A percentile compares a stretch with the other conserved stretches of the same genome.
phyloP scores from a whole-genome alignment of 1,139 yeast species.

The Kodamaea derodonti region DNA sequence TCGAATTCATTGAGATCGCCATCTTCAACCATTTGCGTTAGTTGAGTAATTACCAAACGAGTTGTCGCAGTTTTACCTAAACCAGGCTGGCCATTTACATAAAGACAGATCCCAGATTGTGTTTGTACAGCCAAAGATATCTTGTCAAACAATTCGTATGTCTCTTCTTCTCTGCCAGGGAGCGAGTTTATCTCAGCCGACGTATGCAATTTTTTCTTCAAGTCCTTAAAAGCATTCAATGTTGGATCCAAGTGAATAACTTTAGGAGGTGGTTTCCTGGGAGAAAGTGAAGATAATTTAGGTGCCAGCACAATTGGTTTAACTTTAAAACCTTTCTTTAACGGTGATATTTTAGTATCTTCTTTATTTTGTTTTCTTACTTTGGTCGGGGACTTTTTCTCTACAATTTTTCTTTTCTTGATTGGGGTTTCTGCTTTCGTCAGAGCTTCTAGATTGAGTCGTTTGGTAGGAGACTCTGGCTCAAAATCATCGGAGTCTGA shows the following conservation, averaged over 20 bases:
- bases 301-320: conserved; percentile 24
- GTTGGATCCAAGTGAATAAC: conserved; percentile 20
- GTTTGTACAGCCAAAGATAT: conserved; percentile 74
- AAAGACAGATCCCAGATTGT: conserved; percentile 77
- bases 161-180: conserved; percentile 89
- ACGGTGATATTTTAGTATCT: conserved; percentile 18
- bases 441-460: not conserved
- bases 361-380: conserved; percentile 2
- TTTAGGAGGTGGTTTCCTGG: conserved; percentile 12
- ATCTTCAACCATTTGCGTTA: conserved; percentile 42
- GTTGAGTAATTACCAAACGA: conserved; percentile 73
- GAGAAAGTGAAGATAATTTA: conserved; percentile 22
- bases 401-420: conserved; percentile 3
- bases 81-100: conserved; percentile 96
- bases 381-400: not conserved
- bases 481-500: conserved; percentile 4
- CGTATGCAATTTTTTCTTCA: conserved; percentile 60
- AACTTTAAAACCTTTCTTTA: conserved; percentile 25
- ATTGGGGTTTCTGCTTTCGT: not conserved
- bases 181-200: conserved; percentile 59
- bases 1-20: conserved; percentile 58
- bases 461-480: conserved; percentile 11
- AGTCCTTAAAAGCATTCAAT: conserved; percentile 46
- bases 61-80: conserved; percentile 96
- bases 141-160: conserved; percentile 64